A percentile compares a stretch with the other conserved stretches of the same genome.
These are phyloP conservation scores for Cyamopsis tetragonoloba DNA, from an alignment of 306 rosid genomes.

Conservation along the genomic window DNA sequence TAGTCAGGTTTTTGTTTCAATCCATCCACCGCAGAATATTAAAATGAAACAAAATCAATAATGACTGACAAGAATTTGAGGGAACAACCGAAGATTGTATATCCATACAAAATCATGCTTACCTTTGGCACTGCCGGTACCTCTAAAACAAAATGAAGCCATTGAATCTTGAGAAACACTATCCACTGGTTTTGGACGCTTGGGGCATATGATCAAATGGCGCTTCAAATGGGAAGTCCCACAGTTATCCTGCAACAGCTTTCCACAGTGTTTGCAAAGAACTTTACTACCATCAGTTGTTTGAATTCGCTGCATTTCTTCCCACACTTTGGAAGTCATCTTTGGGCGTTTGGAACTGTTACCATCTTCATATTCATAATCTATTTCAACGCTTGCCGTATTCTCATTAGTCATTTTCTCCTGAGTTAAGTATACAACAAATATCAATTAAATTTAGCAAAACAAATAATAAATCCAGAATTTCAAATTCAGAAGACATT, in stretches of 20 bases:
- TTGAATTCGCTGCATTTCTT: conserved; percentile 43
- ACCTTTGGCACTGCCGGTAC: conserved; percentile 22
- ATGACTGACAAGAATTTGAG: conserved; percentile 12
- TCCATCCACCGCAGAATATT: conserved; percentile 3
- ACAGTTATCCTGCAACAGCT: conserved; percentile 45
- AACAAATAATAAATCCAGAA: background rate
- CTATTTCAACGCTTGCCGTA: conserved; percentile 18
- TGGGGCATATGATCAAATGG: conserved; percentile 42
- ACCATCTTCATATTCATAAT: conserved; percentile 40
- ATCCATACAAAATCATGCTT: background rate
- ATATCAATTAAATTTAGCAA: conserved; percentile 27
- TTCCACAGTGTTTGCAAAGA: conserved; percentile 45
- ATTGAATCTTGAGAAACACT: conserved; percentile 27
- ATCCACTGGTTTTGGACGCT: conserved; percentile 40
- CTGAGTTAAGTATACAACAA: conserved; percentile 28
- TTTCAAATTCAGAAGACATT: background rate
- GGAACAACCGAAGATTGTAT: background rate
- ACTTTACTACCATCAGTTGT: conserved; percentile 43
- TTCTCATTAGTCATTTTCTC: conserved; percentile 37
- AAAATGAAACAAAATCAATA: background rate
- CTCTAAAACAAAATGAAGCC: conserved; percentile 2
- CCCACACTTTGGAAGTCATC: conserved; percentile 48
- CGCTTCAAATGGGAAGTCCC: conserved; percentile 57
- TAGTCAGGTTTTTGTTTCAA: background rate
- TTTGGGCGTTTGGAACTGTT: conserved; percentile 40